Evolutionary conservation across 371 early-diverging fungal genomes (phyloP), one percentile per base, ranked within the genome.

Genomic region (Rhizopus delemar): DNA sequence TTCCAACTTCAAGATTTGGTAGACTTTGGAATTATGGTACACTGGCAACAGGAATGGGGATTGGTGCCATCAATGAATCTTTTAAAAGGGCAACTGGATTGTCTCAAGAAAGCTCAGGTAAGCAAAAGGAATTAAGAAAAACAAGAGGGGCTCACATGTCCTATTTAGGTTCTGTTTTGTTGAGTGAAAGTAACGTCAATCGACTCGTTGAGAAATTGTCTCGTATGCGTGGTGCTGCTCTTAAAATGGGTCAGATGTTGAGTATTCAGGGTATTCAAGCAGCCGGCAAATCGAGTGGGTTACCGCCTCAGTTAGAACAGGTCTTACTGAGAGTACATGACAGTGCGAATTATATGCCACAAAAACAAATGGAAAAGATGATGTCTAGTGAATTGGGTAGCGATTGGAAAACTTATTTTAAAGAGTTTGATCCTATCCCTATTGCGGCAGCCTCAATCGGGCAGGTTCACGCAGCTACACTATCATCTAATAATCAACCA

Each of bases 381-480:
- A 80, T 98, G 86, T 38, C 65, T 8, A 69, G 73, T 13, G 90
- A 93, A 53, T 73, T 94, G 35, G 96, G 96, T 0, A 41, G 68
- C 2, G 82, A 89, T 35, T 98, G 97, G 97, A 74, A 77, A 50
- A 56, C 78, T 2, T 68, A 82, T 6, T 95, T 94, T 61, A 55
- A 58, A 9, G 58, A 69, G 5, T 95, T 97, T 68, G 86, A 86
- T 49, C 81, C 85, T 15, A 69, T 79, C 4, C 97, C 97, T 11
- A 86, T 95, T 60, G 97, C 97, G 0, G 97, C 97, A 13, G 98
- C 98, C 2, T 96, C 96, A 5, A 97, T 97, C 50, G 98, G 98
- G 4, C 97, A 97, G 76, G 98, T 97, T 0, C 98, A 97, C 63
- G 74, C 76, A 29, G 95, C 93, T 0, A 77, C 69, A n/a, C 51